Base-by-base conservation (phyloP, 176 grass and related monocot species). In the Tillandsia fasciculata region DNA sequence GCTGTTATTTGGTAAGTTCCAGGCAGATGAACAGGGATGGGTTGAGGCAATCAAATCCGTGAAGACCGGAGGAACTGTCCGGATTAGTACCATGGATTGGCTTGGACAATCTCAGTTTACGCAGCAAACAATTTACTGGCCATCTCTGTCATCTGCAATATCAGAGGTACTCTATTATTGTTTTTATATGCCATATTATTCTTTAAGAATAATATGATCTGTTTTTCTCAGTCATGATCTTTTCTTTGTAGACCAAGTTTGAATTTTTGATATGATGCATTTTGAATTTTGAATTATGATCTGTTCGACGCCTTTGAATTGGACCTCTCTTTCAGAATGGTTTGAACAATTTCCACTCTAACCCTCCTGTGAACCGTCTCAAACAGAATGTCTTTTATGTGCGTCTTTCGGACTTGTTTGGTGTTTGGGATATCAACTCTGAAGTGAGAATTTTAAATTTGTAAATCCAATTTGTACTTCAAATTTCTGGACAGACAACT, bases 21-120 rank as follows among this genome's bases (percentile, higher is more conserved):
- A 97, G 67, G 76, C 89, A 68, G 93, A 97, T 77, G 93, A 97
- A 75, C 89, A 90, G 57, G 88, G 78, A 63, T 97, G 93, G 93
- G 79, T 92, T 2, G 86, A 90, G 72, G 90, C 89, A 49, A 90
- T 97, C 47, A 90, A 90, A 70, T 97, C 93, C n/a, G 93, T 92
- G 7, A 77, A 71, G 50, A 50, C 68, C 29, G 82, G 86, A 71
- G 89, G 86, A 67, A 79, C 71, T 57, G 71, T 97, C 20, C 63
- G 89, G 56, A 85, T 96, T 70, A 92, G 65, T 73, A 96, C 92
- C 22, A 92, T 96, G 92, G 88, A 92, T 74, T 96, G 93, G 89
- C 86, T 97, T 59, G 86, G 86, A 49, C 84, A 97, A 69, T 97
- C 93, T 1, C 74, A 92, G n/a, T 92, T 76, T 69, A n/a, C 82